phyloP scores from a whole-genome alignment of 1,284 basidiomycete species.

The Psilocybe mexicana region DNA sequence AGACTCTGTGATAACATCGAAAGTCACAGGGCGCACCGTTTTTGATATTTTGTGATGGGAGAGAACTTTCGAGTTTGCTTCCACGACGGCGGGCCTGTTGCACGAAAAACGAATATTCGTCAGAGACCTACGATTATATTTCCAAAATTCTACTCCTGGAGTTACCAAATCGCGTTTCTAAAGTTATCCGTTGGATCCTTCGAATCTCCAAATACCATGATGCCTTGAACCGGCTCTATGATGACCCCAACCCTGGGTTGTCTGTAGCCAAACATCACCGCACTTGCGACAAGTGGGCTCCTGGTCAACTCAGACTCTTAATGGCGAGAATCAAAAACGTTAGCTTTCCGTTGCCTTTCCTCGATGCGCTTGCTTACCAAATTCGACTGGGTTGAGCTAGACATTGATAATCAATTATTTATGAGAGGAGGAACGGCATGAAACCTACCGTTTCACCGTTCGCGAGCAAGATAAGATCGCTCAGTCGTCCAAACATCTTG shows the following conservation, averaged over 20 bases:
- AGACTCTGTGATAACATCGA: too few species aligned
- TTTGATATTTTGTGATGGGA: too few species aligned
- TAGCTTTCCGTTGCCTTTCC: too few species aligned
- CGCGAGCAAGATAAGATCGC: conserved; percentile 8
- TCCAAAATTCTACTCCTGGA: too few species aligned
- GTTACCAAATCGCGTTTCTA: too few species aligned
- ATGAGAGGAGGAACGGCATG: neutral
- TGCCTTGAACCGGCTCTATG: neutral
- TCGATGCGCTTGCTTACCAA: neutral
- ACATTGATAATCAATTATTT: neutral
- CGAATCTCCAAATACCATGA: too few species aligned
- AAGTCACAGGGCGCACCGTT: too few species aligned
- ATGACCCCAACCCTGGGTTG: neutral
- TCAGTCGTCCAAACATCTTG: conserved; percentile 9
- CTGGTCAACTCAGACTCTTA: conserved; percentile 8
- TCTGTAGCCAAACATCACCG: conserved; percentile 9
- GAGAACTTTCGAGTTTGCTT: too few species aligned
- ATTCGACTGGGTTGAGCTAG: conserved; percentile 5
- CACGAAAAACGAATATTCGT: too few species aligned
- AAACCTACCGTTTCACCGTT: conserved; percentile 7
- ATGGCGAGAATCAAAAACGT: neutral
- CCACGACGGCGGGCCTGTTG: too few species aligned
- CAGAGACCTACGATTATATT: too few species aligned
- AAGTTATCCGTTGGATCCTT: too few species aligned
- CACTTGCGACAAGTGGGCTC: conserved; percentile 1